Percentiles rank a stretch among this genome's conserved stretches.
Evolutionary conservation across 1,139 yeast genomes (phyloP).

Genomic region (Pichia sp.): DNA sequence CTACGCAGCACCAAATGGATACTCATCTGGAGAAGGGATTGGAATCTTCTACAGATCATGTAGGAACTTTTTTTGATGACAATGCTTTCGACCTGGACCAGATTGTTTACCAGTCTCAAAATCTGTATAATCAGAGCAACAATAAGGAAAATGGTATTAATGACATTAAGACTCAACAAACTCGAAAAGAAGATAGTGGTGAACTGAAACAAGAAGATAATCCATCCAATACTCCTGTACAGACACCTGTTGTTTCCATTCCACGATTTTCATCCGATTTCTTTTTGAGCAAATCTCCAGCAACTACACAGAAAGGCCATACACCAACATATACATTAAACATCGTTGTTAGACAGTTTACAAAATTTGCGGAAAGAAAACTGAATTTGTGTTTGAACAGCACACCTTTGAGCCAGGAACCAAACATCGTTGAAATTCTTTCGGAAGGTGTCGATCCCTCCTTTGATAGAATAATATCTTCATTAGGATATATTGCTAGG

Average conservation of each 20-base stretch:
- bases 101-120: constrained; percentile 1
- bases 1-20: too few species aligned
- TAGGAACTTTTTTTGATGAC: not conserved
- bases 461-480: constrained; percentile 77
- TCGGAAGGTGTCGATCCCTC: constrained; percentile 82
- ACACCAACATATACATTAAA: constrained; percentile 82
- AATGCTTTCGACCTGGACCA: constrained; percentile 4
- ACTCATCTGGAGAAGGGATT: too few species aligned
- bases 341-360: constrained; percentile 90
- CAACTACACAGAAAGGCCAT: constrained; percentile 14
- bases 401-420: constrained; percentile 62
- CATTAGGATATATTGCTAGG: constrained; percentile 85
- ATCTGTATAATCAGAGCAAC: not conserved
- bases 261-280: constrained; percentile 1
- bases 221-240: constrained; percentile 1
- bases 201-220: constrained; percentile 14
- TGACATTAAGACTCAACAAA: not conserved
- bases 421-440: constrained; percentile 72
- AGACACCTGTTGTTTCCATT: constrained; percentile 4
- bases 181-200: too few species aligned
- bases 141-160: not conserved
- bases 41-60: too few species aligned
- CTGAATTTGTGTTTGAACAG: constrained; percentile 61
- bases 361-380: constrained; percentile 85
- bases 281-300: not conserved